Base-by-base conservation (phyloP, 2,329 filamentous ascomycete species). In the Truncatella angustata region DNA sequence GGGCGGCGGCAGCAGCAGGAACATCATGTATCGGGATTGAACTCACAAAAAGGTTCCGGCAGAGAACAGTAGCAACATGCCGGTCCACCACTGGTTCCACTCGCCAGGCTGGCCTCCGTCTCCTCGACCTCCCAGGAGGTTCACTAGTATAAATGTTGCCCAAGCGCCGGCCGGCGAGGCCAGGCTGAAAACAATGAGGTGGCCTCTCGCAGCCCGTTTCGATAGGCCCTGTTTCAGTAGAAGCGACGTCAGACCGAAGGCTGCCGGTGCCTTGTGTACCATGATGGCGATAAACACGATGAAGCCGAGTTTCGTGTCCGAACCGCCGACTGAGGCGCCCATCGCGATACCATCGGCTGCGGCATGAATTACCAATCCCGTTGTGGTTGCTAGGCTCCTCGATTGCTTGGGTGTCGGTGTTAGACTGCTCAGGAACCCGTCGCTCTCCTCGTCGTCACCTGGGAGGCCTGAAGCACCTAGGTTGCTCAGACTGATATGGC, bases 211-310 rank as follows among this genome's bases (percentile, higher is more conserved):
- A 9, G 86, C 86, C 39, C 93, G 85, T 69, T 95, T 97, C 11
- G 89, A 91, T 1, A 97, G 76, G 0, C 94, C 94, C 66, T 97
- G 91, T 68, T 93, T 95, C 43, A 99, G 76, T 43, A 99, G 73
- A 2, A 97, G 84, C 1, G 91, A 92, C 0, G 93, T 97, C 44
- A 99, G 74, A 0, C 94, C 94, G 73, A 99, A 99, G 0, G 94
- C 92, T 1, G 94, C 94, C 0, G 92, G 93, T 1, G 91, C 93
- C 73, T 97, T 99, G 71, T 99, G 94, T 5, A 97, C 84, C 89
- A 99, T 95, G 60, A 99, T 94, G 10, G 94, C 94, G 36, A 96
- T 72, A 69, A 99, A 99, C 35, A 99, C 91, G 61, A 99, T 90
- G 54, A 97, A 84, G 32, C 90, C 91, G 10, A 99, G 74, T 53